Conservation (phyloP, 2,329 filamentous ascomycete genomes). For the Botryotinia convoluta region DNA sequence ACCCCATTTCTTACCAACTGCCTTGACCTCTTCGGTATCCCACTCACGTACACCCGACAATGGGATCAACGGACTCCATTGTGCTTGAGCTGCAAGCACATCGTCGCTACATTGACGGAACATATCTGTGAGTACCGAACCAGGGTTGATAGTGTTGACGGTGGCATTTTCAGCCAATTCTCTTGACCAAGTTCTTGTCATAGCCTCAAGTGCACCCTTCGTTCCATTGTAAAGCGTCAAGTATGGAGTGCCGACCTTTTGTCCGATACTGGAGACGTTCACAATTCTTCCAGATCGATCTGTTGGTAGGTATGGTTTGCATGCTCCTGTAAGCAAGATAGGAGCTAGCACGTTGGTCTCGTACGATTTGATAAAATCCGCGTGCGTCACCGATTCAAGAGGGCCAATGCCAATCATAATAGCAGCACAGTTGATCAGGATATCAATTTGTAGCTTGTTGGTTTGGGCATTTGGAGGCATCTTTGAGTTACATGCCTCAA, state of each 20-base stretch:
- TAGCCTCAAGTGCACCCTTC: constrained; percentile 62
- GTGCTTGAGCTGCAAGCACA: constrained; percentile 22
- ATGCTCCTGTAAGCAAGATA: constrained; percentile 70
- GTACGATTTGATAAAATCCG: constrained; percentile 69
- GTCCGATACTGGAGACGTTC: constrained; percentile 56
- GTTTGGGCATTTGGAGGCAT: constrained; percentile 34
- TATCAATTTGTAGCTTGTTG: constrained; percentile 66
- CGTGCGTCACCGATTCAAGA: constrained; percentile 56
- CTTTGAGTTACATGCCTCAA: constrained; percentile 49
- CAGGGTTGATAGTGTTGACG: constrained; percentile 18
- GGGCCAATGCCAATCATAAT: constrained; percentile 58
- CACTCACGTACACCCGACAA: constrained; percentile 21
- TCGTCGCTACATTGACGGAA: constrained; percentile 22
- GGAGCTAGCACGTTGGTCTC: constrained; percentile 78
- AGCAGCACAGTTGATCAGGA: constrained; percentile 83
- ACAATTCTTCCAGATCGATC: constrained; percentile 64
- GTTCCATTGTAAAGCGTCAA: constrained; percentile 61
- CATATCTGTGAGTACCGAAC: constrained; percentile 20
- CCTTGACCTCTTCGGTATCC: constrained; percentile 22
- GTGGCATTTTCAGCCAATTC: constrained; percentile 19
- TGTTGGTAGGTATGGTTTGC: constrained; percentile 62
- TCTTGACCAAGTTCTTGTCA: constrained; percentile 46
- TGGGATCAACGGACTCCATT: constrained; percentile 20
- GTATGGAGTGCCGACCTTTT: constrained; percentile 53
- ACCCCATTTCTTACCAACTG: constrained; percentile 19